phyloP scores from a whole-genome alignment of 2,329 filamentous ascomycete genomes.

The Trichoderma sp. region DNA sequence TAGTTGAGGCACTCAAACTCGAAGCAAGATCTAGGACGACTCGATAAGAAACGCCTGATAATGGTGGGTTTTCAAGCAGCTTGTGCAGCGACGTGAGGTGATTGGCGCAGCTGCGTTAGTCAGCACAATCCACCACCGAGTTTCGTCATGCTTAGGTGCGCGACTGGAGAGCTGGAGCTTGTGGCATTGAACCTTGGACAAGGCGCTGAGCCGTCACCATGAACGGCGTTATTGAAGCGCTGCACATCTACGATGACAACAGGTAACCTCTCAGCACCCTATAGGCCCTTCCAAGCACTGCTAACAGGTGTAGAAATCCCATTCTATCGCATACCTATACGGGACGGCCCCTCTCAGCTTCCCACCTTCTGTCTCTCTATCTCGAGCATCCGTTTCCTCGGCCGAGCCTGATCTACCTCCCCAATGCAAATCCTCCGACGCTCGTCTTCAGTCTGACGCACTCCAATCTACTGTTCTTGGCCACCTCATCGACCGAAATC shows the following conservation, averaged over 20 bases:
- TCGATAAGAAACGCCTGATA: neutral
- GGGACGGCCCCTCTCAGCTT: slow-evolving; percentile 74
- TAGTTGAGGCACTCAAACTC: slow-evolving; percentile 15
- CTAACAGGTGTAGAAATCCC: slow-evolving; percentile 59
- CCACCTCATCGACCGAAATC: slow-evolving; percentile 81
- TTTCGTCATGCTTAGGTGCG: slow-evolving; percentile 35
- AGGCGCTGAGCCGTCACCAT: slow-evolving; percentile 53
- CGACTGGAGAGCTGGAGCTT: slow-evolving; percentile 12
- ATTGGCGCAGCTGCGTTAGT: slow-evolving; percentile 11
- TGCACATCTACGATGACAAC: slow-evolving; percentile 96
- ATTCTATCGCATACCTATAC: slow-evolving; percentile 89
- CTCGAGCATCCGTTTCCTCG: slow-evolving; percentile 78
- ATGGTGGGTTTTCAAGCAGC: slow-evolving; percentile 5
- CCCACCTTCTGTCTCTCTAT: slow-evolving; percentile 80
- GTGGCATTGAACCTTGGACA: slow-evolving; percentile 10
- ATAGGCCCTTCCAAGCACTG: neutral
- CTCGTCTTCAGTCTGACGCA: slow-evolving; percentile 88
- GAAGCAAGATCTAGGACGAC: neutral
- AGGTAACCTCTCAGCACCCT: slow-evolving; percentile 58
- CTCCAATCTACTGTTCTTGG: slow-evolving; percentile 81
- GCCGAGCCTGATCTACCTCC: slow-evolving; percentile 82
- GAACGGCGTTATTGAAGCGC: slow-evolving; percentile 87
- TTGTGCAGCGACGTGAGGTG: neutral
- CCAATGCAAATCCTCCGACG: slow-evolving; percentile 79
- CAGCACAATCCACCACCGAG: slow-evolving; percentile 17